A percentile compares a stretch with the other conserved stretches of the same genome.
phyloP scores from a whole-genome alignment of 768 basidiomycete genomes.

The Xanthoconium stramineum region DNA sequence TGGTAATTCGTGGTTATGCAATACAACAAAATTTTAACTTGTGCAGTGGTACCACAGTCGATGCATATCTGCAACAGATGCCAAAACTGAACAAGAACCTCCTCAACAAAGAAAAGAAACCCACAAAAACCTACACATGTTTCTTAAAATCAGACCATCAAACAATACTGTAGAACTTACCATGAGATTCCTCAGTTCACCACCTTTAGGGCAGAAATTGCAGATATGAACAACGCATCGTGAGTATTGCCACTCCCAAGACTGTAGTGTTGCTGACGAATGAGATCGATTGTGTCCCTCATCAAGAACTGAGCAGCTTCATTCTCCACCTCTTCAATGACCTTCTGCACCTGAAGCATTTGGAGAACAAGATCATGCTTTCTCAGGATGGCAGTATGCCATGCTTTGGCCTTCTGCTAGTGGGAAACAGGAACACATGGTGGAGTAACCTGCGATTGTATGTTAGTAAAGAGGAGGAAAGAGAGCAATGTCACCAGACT shows the following conservation, averaged over 20 bases:
- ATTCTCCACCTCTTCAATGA: neutral
- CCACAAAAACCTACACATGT: too few species aligned
- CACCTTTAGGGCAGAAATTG: neutral
- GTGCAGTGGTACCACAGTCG: too few species aligned
- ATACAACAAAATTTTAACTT: too few species aligned
- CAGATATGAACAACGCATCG: neutral
- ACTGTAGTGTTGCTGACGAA: neutral
- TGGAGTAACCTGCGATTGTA: neutral
- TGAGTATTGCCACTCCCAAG: neutral
- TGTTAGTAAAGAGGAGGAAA: neutral
- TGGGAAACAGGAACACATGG: neutral
- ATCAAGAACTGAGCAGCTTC: neutral
- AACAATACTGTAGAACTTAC: too few species aligned
- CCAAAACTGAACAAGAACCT: too few species aligned
- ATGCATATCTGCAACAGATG: too few species aligned
- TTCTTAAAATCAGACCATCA: too few species aligned
- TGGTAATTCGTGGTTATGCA: too few species aligned
- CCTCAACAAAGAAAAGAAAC: too few species aligned
- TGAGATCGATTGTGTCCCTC: neutral
- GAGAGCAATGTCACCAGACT: neutral
- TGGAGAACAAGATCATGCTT: neutral
- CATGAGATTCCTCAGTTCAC: too few species aligned
- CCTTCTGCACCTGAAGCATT: neutral
- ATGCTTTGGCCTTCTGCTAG: neutral
- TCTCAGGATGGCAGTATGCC: neutral